These are phyloP conservation scores for Yamadazyma membranifaciens DNA, from an alignment of 1,139 yeast genomes.

Conservation along the genomic window DNA sequence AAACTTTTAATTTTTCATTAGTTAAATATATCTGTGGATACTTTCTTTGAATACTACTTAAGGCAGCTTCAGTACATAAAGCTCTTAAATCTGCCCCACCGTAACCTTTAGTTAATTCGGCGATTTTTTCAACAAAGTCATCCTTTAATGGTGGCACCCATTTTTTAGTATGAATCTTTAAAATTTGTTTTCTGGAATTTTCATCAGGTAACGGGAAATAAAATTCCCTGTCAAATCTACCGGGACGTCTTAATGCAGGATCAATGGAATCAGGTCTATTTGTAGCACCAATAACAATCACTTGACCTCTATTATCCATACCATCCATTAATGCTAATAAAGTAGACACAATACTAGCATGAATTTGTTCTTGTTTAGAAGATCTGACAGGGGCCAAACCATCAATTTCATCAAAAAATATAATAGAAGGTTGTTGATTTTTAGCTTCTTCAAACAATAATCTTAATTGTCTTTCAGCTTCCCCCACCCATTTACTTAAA, in stretches of 20 bases:
- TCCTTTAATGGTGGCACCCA: slow-evolving; percentile 77
- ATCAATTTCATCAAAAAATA: slow-evolving; percentile 95
- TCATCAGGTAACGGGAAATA: slow-evolving; percentile 91
- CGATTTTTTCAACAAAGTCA: slow-evolving; percentile 63
- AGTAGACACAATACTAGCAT: slow-evolving; percentile 95
- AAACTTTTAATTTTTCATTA: slow-evolving; percentile 68
- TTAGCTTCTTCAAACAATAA: slow-evolving; percentile 93
- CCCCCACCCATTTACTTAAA: slow-evolving; percentile 98
- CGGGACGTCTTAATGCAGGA: slow-evolving; percentile 96
- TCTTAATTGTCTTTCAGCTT: slow-evolving; percentile 92
- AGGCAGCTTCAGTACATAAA: slow-evolving; percentile 92
- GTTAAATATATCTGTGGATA: slow-evolving; percentile 91
- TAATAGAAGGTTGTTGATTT: slow-evolving; percentile 92
- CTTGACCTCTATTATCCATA: slow-evolving; percentile 96
- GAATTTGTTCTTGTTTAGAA: slow-evolving; percentile 95
- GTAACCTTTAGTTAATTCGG: slow-evolving; percentile 86
- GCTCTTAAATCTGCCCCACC: slow-evolving; percentile 98
- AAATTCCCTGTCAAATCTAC: slow-evolving; percentile 95
- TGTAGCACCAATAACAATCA: slow-evolving; percentile 96
- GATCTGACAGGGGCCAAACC: slow-evolving; percentile 98
- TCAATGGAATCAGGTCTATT: slow-evolving; percentile 97
- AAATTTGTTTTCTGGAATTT: slow-evolving; percentile 73
- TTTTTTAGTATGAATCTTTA: slow-evolving; percentile 80
- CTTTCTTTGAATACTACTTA: slow-evolving; percentile 84
- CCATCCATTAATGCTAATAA: slow-evolving; percentile 97